Evolutionary conservation across 169 alveolate genomes (phyloP), one percentile per base, ranked within the genome.

Genomic region (Eimeria maxima): DNA sequence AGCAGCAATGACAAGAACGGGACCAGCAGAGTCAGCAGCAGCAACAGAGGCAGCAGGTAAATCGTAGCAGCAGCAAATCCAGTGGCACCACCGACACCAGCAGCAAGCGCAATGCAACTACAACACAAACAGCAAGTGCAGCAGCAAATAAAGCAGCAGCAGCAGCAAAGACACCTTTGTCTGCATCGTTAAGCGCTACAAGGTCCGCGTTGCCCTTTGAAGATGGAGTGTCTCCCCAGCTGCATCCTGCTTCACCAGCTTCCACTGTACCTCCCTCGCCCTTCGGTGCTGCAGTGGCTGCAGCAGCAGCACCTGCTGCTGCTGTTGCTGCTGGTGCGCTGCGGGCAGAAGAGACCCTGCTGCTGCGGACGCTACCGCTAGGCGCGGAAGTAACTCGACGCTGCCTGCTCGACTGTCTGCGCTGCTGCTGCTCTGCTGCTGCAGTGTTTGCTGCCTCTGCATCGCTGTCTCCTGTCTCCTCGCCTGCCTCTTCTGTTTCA

Each of bases 121-220:
- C 22, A 53, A 74, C 69, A 47, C 73, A 8, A 13, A 78, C 92
- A n/a, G 92, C 45, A 53, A 78, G 5, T 27, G 76, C 78, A 57
- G 92, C 92, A 60, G 76, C 78, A 45, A 86, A 84, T 71, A 5
- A 63, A 90, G 69, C 78, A 50, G 57, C 63, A 29, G 88, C 86
- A 69, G 76, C 86, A 71, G 74, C 93, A 55, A 57, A 24, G 76
- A 27, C 18, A 93, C 96, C 87, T 45, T 47, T 38, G 60, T 93
- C 96, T 38, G 84, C 93, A n/a, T 93, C 93, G 93, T 93, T 93
- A 38, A 65, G 81, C 27, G 93, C 93, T 57, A 93, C 83, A 5
- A 93, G 93, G 71, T 80, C 87, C n/a, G 93, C 93, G 55, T 76
- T 78, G 44, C 74, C 96, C 16, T 65, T 87, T 5, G 88, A 11